A percentile compares a stretch with the other conserved stretches of the same genome.
These are phyloP conservation scores for Lentinula lateritia DNA, from an alignment of 768 basidiomycete genomes.

Conservation along the genomic window DNA sequence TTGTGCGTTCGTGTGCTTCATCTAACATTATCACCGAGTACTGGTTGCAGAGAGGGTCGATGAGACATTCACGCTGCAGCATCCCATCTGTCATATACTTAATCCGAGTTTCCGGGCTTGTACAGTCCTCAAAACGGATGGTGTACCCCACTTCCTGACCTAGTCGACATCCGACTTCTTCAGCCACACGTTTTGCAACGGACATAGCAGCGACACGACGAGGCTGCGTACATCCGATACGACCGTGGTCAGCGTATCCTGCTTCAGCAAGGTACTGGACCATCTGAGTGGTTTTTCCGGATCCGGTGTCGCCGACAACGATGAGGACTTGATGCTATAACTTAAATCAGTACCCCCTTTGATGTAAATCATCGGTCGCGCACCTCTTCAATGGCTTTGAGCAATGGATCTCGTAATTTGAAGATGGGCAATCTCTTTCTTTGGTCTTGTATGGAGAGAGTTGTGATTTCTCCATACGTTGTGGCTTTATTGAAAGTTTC, in stretches of 20 bases:
- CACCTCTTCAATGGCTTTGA: conserved; percentile 89
- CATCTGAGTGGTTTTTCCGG: conserved; percentile 99
- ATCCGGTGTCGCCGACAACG: conserved; percentile 97
- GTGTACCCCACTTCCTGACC: conserved; percentile 98
- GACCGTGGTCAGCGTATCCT: conserved; percentile 85
- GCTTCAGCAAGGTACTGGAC: conserved; percentile 95
- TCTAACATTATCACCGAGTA: conserved; percentile 98
- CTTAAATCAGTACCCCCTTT: conserved; percentile 13
- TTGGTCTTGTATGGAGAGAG: conserved; percentile 89
- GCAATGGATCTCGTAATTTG: conserved; percentile 85
- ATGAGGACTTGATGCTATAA: conserved; percentile 91
- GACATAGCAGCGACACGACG: conserved; percentile 99
- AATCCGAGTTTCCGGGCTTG: conserved; percentile 96
- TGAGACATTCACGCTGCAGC: conserved; percentile 93
- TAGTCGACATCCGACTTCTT: conserved; percentile 96
- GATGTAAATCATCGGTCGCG: conserved; percentile 20
- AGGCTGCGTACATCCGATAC: conserved; percentile 96
- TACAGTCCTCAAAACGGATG: conserved; percentile 99
- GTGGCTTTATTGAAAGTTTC: conserved; percentile 92
- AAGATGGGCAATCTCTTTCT: conserved; percentile 88
- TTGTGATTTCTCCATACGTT: conserved; percentile 91
- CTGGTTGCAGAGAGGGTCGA: conserved; percentile 88
- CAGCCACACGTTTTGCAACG: conserved; percentile 96
- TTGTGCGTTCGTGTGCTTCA: conserved; percentile 97
- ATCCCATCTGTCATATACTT: conserved; percentile 99